Base-by-base conservation (phyloP, 768 basidiomycete species). In the Trametes maxima region DNA sequence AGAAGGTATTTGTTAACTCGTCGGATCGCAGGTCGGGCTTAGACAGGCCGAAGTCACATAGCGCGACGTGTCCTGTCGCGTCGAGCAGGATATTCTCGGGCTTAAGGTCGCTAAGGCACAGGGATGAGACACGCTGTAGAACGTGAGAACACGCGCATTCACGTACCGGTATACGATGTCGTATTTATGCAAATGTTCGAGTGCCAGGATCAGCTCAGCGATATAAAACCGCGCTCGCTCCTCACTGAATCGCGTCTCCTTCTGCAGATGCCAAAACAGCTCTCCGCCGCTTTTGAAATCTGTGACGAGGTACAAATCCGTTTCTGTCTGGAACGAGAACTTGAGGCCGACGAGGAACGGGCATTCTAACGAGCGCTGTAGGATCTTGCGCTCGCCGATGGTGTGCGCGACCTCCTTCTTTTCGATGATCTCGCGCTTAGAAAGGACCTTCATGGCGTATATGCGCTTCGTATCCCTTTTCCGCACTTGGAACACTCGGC, bases 401-500 rank as follows among this genome's bases (percentile, higher is more conserved):
- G 97, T 99, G 74, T 99, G 97, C 10, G 96, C 96, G 46, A 99
- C 94, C 75, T 99, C 97, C 76, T 98, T 98, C 82, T 98, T 98
- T 24, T 93, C 95, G 56, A 98, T 87, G 68, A 99, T 98, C 76
- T 99, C 97, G 80, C 94, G 95, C 79, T 99, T 99, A 35, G 93
- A 95, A 40, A 99, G 83, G 58, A 98, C 93, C 72, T 99, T 99
- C 96, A 99, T 98, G 53, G 97, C 97, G 79, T 98, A 99, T 77
- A 99, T 98, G 47, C 97, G 92, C 75, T 94, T 92, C 43, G 97
- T 99, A 78, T 99, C 95, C 73, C 82, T 88, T 78, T 99, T 99
- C 63, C 97, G 92, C 50, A 99, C 97, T 75, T 99, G 97, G 82
- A 98, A 98, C 19, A 99, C 97, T 56, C 94, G 92, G 49, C 95